These are phyloP conservation scores for Candida sanyaensis DNA, from an alignment of 1,139 yeast genomes.

Conservation along the genomic window DNA sequence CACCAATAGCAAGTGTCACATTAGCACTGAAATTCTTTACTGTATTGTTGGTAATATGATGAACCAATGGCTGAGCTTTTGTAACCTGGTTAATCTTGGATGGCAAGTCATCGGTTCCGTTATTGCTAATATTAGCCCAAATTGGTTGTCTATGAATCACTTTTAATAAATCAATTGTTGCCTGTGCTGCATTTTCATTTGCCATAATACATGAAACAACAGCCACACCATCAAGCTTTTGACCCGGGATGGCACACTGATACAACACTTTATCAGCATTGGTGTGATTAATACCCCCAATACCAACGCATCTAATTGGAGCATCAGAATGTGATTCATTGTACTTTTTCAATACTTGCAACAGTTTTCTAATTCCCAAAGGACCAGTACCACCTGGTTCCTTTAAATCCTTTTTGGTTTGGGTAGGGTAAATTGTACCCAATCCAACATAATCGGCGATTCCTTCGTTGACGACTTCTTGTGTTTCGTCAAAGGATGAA, in stretches of 20 bases:
- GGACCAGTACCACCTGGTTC: conserved; percentile 58
- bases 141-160: conserved; percentile 19
- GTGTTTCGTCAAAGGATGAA: conserved; percentile 58
- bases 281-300: conserved; percentile 79
- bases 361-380: conserved; percentile 59
- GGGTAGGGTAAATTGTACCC: conserved; percentile 79
- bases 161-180: conserved; percentile 41
- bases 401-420: conserved; percentile 60
- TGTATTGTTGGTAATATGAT: conserved; percentile 89
- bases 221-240: conserved; percentile 73
- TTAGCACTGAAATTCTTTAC: conserved; percentile 89
- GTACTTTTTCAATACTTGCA: conserved; percentile 46
- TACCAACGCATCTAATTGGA: conserved; percentile 64
- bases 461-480: conserved; percentile 51
- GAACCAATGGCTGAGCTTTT: conserved; percentile 61
- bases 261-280: conserved; percentile 61
- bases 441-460: conserved; percentile 83
- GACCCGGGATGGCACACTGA: conserved; percentile 49
- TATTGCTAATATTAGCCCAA: conserved; percentile 14
- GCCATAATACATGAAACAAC: conserved; percentile 90
- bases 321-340: conserved; percentile 18
- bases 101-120: conserved; percentile 2
- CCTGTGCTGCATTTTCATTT: conserved; percentile 52
- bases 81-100: conserved; percentile 6
- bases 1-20: conserved; percentile 83